A percentile compares a stretch with the other conserved stretches of the same genome.
Conservation (phyloP, 495 filamentous ascomycete genomes). For the Xylaria longipes region DNA sequence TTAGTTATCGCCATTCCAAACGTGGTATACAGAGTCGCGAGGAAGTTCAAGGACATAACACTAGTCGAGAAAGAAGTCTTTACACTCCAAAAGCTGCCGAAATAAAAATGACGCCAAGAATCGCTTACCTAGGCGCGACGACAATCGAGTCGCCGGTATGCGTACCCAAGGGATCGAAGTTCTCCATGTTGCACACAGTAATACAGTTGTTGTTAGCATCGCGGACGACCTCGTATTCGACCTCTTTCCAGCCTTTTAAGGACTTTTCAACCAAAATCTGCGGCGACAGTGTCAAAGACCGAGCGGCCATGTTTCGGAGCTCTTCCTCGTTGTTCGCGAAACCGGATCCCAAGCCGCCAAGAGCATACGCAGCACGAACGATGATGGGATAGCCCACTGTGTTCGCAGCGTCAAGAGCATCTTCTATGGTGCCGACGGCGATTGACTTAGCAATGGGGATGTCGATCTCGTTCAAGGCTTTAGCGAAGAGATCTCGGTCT, state of each 20-base stretch:
- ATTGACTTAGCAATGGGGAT: slow-evolving; percentile 97
- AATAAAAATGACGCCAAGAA: background rate
- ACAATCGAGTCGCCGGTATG: slow-evolving; percentile 98
- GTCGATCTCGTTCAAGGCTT: slow-evolving; percentile 86
- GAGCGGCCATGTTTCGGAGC: slow-evolving; percentile 87
- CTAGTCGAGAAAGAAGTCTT: background rate
- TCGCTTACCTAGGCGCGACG: slow-evolving; percentile 67
- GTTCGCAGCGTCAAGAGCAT: slow-evolving; percentile 84
- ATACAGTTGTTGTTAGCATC: slow-evolving; percentile 97
- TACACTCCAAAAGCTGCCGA: background rate
- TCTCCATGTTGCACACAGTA: slow-evolving; percentile 99
- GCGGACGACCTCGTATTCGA: slow-evolving; percentile 96
- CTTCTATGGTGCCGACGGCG: slow-evolving; percentile 87
- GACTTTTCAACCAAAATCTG: slow-evolving; percentile 99
- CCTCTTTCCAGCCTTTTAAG: slow-evolving; percentile 99
- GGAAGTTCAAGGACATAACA: background rate
- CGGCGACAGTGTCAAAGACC: slow-evolving; percentile 91
- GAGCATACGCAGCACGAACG: slow-evolving; percentile 92
- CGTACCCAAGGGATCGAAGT: slow-evolving; percentile 95
- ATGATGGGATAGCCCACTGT: slow-evolving; percentile 95
- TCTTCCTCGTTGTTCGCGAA: slow-evolving; percentile 95
- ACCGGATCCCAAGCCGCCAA: slow-evolving; percentile 95
- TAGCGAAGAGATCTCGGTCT: slow-evolving; percentile 93
- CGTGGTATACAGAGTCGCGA: background rate
- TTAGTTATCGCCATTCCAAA: background rate